Base-by-base conservation (phyloP, 176 grass and related monocot genomes). In the Puccinellia tenuiflora region DNA sequence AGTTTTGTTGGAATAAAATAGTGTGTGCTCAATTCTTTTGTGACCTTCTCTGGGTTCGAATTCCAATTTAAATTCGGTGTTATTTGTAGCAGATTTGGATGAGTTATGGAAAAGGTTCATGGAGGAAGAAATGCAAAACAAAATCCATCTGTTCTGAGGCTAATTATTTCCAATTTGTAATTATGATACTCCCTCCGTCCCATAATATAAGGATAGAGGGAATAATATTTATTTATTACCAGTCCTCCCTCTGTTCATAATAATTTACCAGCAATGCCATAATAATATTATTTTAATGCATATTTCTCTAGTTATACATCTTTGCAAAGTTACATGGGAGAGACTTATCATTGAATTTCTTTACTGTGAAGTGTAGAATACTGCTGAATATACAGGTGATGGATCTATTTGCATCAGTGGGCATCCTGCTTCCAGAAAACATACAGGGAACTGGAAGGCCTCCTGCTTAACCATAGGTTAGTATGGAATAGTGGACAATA, bases 361-460 rank as follows among this genome's bases (percentile, higher is more conserved):
- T 76, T 61, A 68, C 17, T 68, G 45, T 76, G 39, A 48, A 75
- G 55, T 76, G 68, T 57, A 90, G 84, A 75, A 45, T 84, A 34
- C 75, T 34, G 12, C 29, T 22, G 66, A 79, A 73, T 88, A 87
- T 60, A 88, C 88, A 53, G 82, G 91, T 48, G 91, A 93, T 88
- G 85, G 88, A 83, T 93, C 91, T 69, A 40, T 93, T 78, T 81
- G 86, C 51, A 50, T 83, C 46, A 28, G 76, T 20, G 91, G 91
- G 26, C 38, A 83, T 73, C 73, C 82, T 34, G 85, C 86, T 63
- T 82, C 73, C 37, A 93, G 82, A 65, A 78, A 90, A 9, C 53
- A 65, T 45, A 88, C 88, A 79, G 91, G 91, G 68, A 85, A 90
- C 56, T 93, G 91, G 91, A 90, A 66, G 77, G 88, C 77, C 46